These are phyloP conservation scores for Aspergillus persii DNA, from an alignment of 2,329 filamentous ascomycete species.

Conservation along the genomic window DNA sequence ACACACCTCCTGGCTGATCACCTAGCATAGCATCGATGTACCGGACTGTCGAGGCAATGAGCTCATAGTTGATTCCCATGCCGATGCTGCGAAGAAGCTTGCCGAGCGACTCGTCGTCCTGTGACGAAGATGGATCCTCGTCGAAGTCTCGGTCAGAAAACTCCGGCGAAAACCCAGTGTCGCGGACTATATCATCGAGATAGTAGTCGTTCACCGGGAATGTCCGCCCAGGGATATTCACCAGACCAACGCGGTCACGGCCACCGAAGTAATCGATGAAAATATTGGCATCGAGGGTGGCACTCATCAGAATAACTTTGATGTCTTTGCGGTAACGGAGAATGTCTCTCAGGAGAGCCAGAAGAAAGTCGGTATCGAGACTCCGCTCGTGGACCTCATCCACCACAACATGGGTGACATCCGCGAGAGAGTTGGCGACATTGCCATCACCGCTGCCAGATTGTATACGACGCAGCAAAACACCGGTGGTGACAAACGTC, in stretches of 20 bases:
- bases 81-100: conserved; percentile 71
- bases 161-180: conserved; percentile 67
- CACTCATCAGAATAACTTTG: conserved; percentile 93
- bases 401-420: conserved; percentile 91
- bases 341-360: conserved; percentile 83
- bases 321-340: conserved; percentile 71
- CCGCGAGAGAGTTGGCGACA: conserved; percentile 74
- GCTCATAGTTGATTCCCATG: conserved; percentile 85
- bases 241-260: conserved; percentile 68
- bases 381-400: conserved; percentile 97
- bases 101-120: conserved; percentile 54
- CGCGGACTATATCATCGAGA: conserved; percentile 78
- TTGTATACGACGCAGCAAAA: conserved; percentile 85
- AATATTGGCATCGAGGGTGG: conserved; percentile 82
- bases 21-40: conserved; percentile 77
- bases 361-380: conserved; percentile 88
- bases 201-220: conserved; percentile 89
- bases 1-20: conserved; percentile 74
- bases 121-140: conserved; percentile 43
- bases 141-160: conserved; percentile 30
- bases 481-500: conserved; percentile 93
- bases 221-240: conserved; percentile 86
- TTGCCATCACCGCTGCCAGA: conserved; percentile 82
- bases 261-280: conserved; percentile 82
- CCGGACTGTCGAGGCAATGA: conserved; percentile 76